Percentiles rank a stretch among this genome's conserved stretches.
Evolutionary conservation across 306 rosid species (phyloP).

Genomic region (Malus fusca): DNA sequence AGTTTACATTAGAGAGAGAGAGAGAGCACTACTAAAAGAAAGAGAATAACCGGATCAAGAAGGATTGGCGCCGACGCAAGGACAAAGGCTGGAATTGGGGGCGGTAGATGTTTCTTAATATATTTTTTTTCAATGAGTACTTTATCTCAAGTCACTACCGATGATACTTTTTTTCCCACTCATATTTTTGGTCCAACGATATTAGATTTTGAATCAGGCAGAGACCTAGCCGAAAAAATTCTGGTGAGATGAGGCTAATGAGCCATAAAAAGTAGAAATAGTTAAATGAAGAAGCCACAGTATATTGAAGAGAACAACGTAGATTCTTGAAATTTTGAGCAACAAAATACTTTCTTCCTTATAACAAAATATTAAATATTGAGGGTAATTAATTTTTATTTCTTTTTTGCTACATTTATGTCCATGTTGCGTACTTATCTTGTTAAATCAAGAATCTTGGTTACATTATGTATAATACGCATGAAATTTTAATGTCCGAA

Average conservation of each 20-base stretch:
- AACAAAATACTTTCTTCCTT: background rate
- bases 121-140: too few species aligned
- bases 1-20: too few species aligned
- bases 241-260: background rate
- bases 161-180: too few species aligned
- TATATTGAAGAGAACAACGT: background rate
- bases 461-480: background rate
- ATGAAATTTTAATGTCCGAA: too few species aligned
- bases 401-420: background rate
- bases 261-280: background rate
- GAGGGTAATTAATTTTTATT: too few species aligned
- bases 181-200: background rate
- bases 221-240: background rate
- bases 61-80: too few species aligned
- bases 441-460: background rate
- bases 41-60: too few species aligned
- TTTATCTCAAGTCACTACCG: too few species aligned
- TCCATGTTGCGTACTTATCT: background rate
- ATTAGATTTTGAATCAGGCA: background rate
- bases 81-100: too few species aligned
- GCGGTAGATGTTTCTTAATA: too few species aligned
- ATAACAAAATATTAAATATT: too few species aligned
- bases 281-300: background rate
- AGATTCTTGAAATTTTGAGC: background rate
- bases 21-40: too few species aligned